Evolutionary conservation across 2,329 filamentous ascomycete species (phyloP).

Genomic region (Epichloe uncinata): DNA sequence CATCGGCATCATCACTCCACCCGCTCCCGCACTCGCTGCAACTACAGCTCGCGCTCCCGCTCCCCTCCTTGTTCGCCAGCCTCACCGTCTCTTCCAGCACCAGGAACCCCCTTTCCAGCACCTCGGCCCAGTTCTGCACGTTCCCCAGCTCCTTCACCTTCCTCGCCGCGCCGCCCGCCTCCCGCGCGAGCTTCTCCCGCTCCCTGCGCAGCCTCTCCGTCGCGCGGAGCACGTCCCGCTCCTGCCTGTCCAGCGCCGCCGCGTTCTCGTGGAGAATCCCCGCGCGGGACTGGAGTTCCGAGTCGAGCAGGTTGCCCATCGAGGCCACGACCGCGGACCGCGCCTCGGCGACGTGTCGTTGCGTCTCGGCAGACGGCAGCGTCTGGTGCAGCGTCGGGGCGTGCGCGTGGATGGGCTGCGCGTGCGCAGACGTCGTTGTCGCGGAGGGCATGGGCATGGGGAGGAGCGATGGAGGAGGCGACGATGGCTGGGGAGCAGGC

Average conservation of each 20-base stretch:
- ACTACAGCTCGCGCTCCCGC: conserved; percentile 20
- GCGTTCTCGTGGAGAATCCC: conserved; percentile 56
- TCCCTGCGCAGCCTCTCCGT: conserved; percentile 48
- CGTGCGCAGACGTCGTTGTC: not conserved
- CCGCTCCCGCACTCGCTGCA: conserved; percentile 25
- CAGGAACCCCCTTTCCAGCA: conserved; percentile 56
- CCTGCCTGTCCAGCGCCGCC: conserved; percentile 51
- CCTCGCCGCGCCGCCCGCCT: conserved; percentile 48
- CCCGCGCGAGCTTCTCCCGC: conserved; percentile 49
- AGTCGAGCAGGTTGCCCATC: conserved; percentile 57
- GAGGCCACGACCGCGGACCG: conserved; percentile 46
- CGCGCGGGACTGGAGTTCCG: conserved; percentile 54
- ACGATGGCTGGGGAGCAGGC: not conserved
- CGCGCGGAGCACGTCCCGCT: conserved; percentile 48
- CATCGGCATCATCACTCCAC: conserved; percentile 10
- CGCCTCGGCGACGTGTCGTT: conserved; percentile 40
- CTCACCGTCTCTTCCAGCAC: conserved; percentile 52
- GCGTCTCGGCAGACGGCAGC: conserved; percentile 28
- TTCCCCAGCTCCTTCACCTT: conserved; percentile 67
- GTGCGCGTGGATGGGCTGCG: no score
- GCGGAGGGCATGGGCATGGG: not conserved
- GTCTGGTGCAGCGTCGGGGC: conserved; percentile 19
- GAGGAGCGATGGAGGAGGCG: not conserved
- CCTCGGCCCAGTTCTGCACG: conserved; percentile 79
- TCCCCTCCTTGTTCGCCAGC: conserved; percentile 32